Conservation (phyloP, 2,329 filamentous ascomycete species). For the Sporothrix globosa region DNA sequence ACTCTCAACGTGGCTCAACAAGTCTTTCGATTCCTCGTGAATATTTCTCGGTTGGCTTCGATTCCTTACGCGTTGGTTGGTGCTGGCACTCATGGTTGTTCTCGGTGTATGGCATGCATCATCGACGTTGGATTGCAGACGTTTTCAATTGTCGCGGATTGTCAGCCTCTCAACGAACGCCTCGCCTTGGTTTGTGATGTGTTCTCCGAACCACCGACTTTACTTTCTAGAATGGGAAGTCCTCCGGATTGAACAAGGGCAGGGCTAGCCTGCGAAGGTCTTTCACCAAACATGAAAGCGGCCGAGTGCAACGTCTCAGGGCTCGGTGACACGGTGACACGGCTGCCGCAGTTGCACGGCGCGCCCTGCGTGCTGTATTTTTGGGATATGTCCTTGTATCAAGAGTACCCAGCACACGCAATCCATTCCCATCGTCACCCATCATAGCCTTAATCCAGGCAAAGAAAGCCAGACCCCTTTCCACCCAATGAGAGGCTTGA, state of each 20-base stretch:
- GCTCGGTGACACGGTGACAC: not conserved
- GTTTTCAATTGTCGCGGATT: not conserved
- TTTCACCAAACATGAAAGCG: not conserved
- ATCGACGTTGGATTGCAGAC: too few species aligned
- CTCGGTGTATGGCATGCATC: not conserved
- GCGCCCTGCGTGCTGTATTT: not conserved
- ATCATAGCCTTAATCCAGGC: too few species aligned
- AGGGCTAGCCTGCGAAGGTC: not conserved
- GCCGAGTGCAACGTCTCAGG: slow-evolving; percentile 25
- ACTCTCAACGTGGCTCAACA: too few species aligned
- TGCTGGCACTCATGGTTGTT: not conserved
- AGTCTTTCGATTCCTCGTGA: not conserved
- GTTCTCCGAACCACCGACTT: too few species aligned
- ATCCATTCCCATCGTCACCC: not conserved
- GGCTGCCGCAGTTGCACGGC: not conserved
- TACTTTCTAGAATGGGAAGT: slow-evolving; percentile 7
- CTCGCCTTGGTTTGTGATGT: not conserved
- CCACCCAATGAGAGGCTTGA: too few species aligned
- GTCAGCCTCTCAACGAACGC: not conserved
- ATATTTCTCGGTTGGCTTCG: not conserved
- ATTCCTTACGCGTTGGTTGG: not conserved
- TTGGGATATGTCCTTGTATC: too few species aligned
- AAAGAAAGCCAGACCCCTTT: too few species aligned
- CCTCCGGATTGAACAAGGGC: not conserved
- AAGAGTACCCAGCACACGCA: too few species aligned